These are phyloP conservation scores for Leccinum ponderosum DNA, from an alignment of 1,284 basidiomycete genomes.

Conservation along the genomic window DNA sequence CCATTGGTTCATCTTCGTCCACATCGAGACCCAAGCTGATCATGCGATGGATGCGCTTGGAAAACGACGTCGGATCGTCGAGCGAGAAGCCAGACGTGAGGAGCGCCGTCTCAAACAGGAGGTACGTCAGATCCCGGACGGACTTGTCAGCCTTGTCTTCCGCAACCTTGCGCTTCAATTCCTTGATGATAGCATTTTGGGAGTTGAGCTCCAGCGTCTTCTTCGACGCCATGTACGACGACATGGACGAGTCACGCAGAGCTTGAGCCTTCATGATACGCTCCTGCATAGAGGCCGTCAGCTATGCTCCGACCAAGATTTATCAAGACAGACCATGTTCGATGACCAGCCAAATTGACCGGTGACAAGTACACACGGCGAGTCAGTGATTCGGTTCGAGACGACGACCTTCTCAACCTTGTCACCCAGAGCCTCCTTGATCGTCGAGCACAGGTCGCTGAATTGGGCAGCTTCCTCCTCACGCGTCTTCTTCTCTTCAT, in stretches of 20 bases:
- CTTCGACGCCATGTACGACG: slow-evolving; percentile 98
- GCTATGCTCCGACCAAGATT: background rate
- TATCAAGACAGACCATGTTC: slow-evolving; percentile 76
- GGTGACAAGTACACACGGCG: slow-evolving; percentile 95
- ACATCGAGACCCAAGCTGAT: slow-evolving; percentile 86
- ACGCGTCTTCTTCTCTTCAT: slow-evolving; percentile 92
- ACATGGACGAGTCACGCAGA: slow-evolving; percentile 98
- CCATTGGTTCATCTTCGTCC: slow-evolving; percentile 63
- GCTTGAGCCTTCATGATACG: slow-evolving; percentile 99
- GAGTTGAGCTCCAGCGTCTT: slow-evolving; percentile 99
- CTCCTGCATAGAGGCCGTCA: slow-evolving; percentile 50
- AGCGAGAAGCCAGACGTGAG: slow-evolving; percentile 94
- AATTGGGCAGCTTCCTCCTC: slow-evolving; percentile 89
- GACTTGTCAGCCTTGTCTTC: slow-evolving; percentile 99
- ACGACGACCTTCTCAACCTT: slow-evolving; percentile 99
- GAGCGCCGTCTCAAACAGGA: slow-evolving; percentile 96
- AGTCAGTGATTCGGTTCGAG: slow-evolving; percentile 97
- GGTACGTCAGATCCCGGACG: slow-evolving; percentile 92
- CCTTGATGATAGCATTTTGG: slow-evolving; percentile 92
- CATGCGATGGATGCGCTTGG: slow-evolving; percentile 97
- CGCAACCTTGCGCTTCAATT: slow-evolving; percentile 92
- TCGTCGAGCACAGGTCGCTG: slow-evolving; percentile 88
- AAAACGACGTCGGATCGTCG: slow-evolving; percentile 94
- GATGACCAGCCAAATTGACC: slow-evolving; percentile 99
- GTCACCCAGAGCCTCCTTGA: slow-evolving; percentile 99